Base-by-base conservation (phyloP, 441 rosid genomes). In the Adansonia rubrostipa region DNA sequence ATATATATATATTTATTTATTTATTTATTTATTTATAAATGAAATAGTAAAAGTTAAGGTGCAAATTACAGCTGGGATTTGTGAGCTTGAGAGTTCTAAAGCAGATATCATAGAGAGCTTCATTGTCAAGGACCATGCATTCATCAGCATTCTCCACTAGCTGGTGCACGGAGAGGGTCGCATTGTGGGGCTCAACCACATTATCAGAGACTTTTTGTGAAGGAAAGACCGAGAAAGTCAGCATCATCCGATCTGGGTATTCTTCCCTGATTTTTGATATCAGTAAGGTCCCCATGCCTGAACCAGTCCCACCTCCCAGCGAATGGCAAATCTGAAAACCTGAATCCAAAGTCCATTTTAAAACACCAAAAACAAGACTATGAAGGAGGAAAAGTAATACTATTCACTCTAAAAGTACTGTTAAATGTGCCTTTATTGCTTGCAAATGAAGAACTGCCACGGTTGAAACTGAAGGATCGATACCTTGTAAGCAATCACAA, bases 381-480 rank as follows among this genome's bases (percentile, higher is more conserved):
- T 28, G 36, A 28, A 2, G 9, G 3, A 5, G 13, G 36, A 14
- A 11, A 9, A 60, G 5, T 50, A 50, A 50, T 13, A 50, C 5
- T 40, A 40, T 4, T 14, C 20, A 54, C 20, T 54, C 57, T 14
- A 1, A 54, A 54, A 15, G 19, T 53, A 17, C n/a, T 53, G n/a
- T 89, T 22, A 92, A 85, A 85, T 92, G 93, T 3, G 93, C 93
- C 57, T 93, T 75, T 92, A 90, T 65, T 92, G 97, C 65, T 24
- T 14, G 28, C 4, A 15, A 36, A 9, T 13, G 22, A 66, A 50
- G 6, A 36, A 15, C 9, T 14, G 6, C 17, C 24, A 19, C 54
- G 3, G 36, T 28, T 28, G 36, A 28, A 28, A 40, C 5, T 44
- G 24, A 68, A 17, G 15, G 5, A 40, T 40, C 5, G 5, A 13